phyloP scores from a whole-genome alignment of 345 rosid species.

The Salix suchowensis region DNA sequence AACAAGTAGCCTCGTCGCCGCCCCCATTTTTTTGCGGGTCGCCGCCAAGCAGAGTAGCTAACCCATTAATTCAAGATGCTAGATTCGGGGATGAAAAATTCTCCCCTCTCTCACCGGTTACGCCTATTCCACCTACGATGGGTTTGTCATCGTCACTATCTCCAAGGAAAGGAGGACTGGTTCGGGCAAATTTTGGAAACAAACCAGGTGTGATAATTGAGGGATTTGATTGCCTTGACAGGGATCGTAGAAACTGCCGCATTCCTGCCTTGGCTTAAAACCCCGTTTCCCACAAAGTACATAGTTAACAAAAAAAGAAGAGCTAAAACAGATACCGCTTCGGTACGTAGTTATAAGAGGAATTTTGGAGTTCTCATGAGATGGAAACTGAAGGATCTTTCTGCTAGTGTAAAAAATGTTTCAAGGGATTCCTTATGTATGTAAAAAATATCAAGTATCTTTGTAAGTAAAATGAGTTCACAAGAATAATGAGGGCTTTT shows the following conservation, averaged over 20 bases:
- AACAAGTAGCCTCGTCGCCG: slow-evolving; percentile 64
- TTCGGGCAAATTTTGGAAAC: slow-evolving; percentile 70
- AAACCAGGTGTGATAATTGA: slow-evolving; percentile 79
- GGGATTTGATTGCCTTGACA: slow-evolving; percentile 90
- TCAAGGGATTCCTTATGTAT: slow-evolving; percentile 16
- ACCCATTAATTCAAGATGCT: slow-evolving; percentile 89
- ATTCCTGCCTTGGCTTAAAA: slow-evolving; percentile 72
- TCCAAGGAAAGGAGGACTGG: slow-evolving; percentile 62
- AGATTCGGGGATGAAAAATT: slow-evolving; percentile 58
- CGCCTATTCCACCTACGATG: slow-evolving; percentile 26
- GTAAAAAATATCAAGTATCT: slow-evolving; percentile 5
- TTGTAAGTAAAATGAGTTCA: slow-evolving; percentile 23
- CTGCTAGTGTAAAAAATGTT: slow-evolving; percentile 36
- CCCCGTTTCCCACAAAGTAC: slow-evolving; percentile 20
- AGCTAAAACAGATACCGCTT: slow-evolving; percentile 5
- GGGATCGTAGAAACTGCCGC: slow-evolving; percentile 71
- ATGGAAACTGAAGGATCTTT: slow-evolving; percentile 16
- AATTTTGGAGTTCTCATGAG: slow-evolving; percentile 27
- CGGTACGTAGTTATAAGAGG: slow-evolving; percentile 12
- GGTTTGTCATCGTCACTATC: slow-evolving; percentile 43
- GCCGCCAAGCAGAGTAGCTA: slow-evolving; percentile 98
- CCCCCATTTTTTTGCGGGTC: slow-evolving; percentile 84
- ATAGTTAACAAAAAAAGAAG: slow-evolving; percentile 9
- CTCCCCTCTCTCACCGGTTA: slow-evolving; percentile 35
- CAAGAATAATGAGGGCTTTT: slow-evolving; percentile 19